These are phyloP conservation scores for Massariosphaeria phaeospora DNA, from an alignment of 495 filamentous ascomycete species.

Conservation along the genomic window DNA sequence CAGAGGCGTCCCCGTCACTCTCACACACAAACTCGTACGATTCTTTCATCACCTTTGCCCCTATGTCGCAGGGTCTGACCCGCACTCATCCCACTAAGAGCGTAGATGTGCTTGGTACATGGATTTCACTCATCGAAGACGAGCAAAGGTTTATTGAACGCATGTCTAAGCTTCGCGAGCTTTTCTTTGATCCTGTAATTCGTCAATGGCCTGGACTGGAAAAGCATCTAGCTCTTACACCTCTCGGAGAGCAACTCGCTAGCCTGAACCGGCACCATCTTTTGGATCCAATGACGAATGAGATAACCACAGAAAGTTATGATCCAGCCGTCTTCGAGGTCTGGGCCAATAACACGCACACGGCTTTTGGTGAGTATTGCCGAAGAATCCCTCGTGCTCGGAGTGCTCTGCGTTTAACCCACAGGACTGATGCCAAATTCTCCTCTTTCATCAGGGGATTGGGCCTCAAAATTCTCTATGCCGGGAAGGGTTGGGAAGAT, in stretches of 20 bases:
- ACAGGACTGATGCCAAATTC: constrained; percentile 6
- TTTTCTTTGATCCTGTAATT: constrained; percentile 11
- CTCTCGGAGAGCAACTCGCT: constrained; percentile 1
- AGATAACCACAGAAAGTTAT: not conserved
- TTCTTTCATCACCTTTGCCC: constrained; percentile 8
- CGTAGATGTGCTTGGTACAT: constrained; percentile 6
- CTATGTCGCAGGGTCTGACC: not conserved
- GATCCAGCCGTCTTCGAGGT: constrained; percentile 4
- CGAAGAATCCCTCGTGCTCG: constrained; percentile 14
- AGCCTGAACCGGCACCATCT: constrained; percentile 9
- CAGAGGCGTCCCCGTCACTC: not conserved
- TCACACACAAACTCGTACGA: constrained; percentile 5
- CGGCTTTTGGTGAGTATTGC: constrained; percentile 1
- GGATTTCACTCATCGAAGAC: constrained; percentile 1
- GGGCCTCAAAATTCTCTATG: constrained; percentile 1
- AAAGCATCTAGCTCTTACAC: constrained; percentile 13
- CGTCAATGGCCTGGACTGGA: constrained; percentile 9
- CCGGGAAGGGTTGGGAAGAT: constrained; percentile 16
- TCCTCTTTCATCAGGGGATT: not conserved
- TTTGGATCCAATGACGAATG: not conserved
- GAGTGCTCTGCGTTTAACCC: constrained; percentile 8
- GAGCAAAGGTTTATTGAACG: constrained; percentile 15
- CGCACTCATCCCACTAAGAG: constrained; percentile 1
- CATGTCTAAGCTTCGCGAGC: constrained; percentile 1
- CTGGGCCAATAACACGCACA: constrained; percentile 12